Base-by-base conservation (phyloP, 805 yeast genomes). In the Clavispora phyllophila region DNA sequence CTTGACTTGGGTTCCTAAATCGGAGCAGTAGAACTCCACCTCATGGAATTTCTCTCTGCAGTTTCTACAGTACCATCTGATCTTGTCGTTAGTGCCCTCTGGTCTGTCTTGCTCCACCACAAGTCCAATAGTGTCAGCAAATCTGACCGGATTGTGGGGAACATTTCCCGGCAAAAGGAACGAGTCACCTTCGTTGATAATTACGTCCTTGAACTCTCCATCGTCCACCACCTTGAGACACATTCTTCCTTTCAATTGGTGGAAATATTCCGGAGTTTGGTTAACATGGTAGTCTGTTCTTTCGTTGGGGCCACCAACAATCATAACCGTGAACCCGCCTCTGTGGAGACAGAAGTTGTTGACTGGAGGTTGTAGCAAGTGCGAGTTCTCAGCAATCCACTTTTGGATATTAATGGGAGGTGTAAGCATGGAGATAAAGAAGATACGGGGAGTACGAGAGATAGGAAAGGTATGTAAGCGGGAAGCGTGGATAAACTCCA, bases 51-150 rank as follows among this genome's bases (percentile, higher is more conserved):
- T 66, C 28, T 75, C 75, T 42, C 64, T 65, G 65, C 97, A 90
- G 13, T 70, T 69, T 7, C 76, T 63, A 55, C 97, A 90, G 58
- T 90, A 90, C 96, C 96, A 90, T 54, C 96, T 73, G 54, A 89
- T 68, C 48, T 77, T 76, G 60, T 90, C 97, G 45, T 76, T 71
- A 18, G 75, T 66, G 1, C 78, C 87, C 39, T 66, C 68, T 0
- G 96, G 96, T 51, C 97, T 73, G 58, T 88, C 95, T 63, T 90
- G 96, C 57, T 90, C 97, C 14, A 90, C 84, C 2, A 90, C 97
- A 34, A 90, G 68, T 0, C 97, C 97, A 14, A 90, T 81, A 0
- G 96, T 88, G 54, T 90, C 70, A 3, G 84, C 84, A 60, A 78
- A 90, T 54, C 97, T 71, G 7, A 86, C 91, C 0, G 97, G 97